These are phyloP conservation scores for Dillenia suffruticosa DNA, from an alignment of 164 flowering plant species.

Conservation along the genomic window DNA sequence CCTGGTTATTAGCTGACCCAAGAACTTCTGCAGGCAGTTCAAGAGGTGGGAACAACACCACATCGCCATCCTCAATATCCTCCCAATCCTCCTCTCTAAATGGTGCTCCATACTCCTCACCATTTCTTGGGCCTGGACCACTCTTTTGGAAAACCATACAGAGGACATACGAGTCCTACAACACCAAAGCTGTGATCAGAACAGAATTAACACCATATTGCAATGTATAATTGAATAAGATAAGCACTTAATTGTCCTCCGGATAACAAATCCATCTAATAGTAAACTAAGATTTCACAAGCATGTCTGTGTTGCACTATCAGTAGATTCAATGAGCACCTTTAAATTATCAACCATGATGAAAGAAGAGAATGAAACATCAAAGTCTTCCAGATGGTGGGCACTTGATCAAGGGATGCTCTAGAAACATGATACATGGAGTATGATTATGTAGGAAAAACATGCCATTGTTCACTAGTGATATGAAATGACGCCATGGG, in stretches of 20 bases:
- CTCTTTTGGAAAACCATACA: conserved; percentile 66
- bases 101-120: conserved; percentile 86
- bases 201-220: neutral
- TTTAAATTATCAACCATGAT: neutral
- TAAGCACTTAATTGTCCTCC: too few species aligned
- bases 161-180: conserved; percentile 71
- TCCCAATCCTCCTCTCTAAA: conserved; percentile 80
- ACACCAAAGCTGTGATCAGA: neutral
- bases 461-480: too few species aligned
- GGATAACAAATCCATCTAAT: too few species aligned
- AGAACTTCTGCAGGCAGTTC: neutral
- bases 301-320: too few species aligned
- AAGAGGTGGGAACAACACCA: conserved; percentile 2
- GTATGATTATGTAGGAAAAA: too few species aligned
- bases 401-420: too few species aligned
- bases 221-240: neutral
- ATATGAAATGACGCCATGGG: too few species aligned
- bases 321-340: too few species aligned
- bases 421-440: too few species aligned
- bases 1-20: conserved; percentile 1
- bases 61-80: conserved; percentile 20
- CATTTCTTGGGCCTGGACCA: conserved; percentile 82
- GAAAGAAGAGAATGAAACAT: neutral
- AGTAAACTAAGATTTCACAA: too few species aligned
- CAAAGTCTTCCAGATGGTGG: too few species aligned